Evolutionary conservation across 176 grass and related monocot genomes (phyloP).

Genomic region (Oryza meyeriana): DNA sequence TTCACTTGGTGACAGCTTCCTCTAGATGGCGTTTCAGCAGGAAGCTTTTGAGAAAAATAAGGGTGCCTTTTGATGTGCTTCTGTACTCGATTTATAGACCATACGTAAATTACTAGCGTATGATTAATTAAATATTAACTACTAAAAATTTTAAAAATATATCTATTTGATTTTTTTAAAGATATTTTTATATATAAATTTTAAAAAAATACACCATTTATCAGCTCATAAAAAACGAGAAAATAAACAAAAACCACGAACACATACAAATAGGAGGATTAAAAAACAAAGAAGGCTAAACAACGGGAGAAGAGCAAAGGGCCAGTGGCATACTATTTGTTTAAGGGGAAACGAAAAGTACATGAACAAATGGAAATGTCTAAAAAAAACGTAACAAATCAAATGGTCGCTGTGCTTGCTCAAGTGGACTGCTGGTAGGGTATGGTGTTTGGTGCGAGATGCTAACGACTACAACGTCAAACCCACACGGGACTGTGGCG

Average conservation of each 20-base stretch:
- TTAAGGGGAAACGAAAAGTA: not conserved
- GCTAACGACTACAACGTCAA: not conserved
- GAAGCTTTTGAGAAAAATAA: not conserved
- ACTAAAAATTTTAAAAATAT: no score
- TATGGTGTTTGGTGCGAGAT: not conserved
- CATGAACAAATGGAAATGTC: no score
- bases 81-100: no score
- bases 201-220: no score
- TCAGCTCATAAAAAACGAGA: no score
- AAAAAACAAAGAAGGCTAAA: not conserved
- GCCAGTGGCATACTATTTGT: not conserved
- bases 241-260: no score
- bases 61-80: no score
- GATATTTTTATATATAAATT: no score
- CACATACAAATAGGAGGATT: not conserved
- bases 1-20: not conserved
- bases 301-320: not conserved
- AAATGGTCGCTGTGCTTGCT: not conserved
- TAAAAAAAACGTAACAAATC: not conserved
- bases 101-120: no score
- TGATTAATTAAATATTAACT: no score
- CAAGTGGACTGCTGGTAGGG: not conserved
- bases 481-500: not conserved
- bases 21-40: constrained; percentile 16
- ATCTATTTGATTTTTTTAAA: no score